Percentiles rank a stretch among this genome's conserved stretches.
Evolutionary conservation across 1,284 basidiomycete genomes (phyloP).

Genomic region (Puccinia coronata): DNA sequence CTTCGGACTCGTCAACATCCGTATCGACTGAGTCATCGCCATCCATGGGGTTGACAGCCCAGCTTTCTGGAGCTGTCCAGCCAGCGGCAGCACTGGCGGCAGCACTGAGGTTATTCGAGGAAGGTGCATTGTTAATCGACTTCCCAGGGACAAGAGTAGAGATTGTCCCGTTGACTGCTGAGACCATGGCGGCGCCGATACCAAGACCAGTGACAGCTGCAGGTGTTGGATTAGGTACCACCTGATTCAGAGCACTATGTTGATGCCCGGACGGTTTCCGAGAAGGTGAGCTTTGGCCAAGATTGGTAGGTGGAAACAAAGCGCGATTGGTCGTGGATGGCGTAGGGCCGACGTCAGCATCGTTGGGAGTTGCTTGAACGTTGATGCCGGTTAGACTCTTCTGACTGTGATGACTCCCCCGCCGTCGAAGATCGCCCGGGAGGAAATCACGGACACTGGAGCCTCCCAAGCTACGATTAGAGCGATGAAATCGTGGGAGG

Average conservation of each 20-base stretch:
- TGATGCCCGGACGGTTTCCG: slow-evolving; percentile 14
- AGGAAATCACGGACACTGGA: background rate
- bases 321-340: background rate
- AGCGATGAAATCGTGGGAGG: slow-evolving; percentile 1
- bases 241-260: background rate
- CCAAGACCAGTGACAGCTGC: slow-evolving; percentile 5
- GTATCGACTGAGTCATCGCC: slow-evolving; percentile 29
- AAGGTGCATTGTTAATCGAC: background rate
- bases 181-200: background rate
- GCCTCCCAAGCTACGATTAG: slow-evolving; percentile 23
- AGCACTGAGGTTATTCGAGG: background rate
- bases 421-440: background rate
- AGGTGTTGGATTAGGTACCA: slow-evolving; percentile 8
- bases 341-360: background rate
- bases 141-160: background rate
- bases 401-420: slow-evolving; percentile 30
- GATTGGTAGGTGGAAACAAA: background rate
- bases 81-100: slow-evolving; percentile 3
- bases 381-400: background rate
- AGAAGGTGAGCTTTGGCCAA: slow-evolving; percentile 8
- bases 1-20: slow-evolving; percentile 36
- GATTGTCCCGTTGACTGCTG: background rate
- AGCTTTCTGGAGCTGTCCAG: slow-evolving; percentile 49
- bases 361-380: background rate
- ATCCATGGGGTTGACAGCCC: slow-evolving; percentile 49